These are phyloP conservation scores for Triticum monococcum DNA, from an alignment of 176 grass and related monocot species.

Conservation along the genomic window DNA sequence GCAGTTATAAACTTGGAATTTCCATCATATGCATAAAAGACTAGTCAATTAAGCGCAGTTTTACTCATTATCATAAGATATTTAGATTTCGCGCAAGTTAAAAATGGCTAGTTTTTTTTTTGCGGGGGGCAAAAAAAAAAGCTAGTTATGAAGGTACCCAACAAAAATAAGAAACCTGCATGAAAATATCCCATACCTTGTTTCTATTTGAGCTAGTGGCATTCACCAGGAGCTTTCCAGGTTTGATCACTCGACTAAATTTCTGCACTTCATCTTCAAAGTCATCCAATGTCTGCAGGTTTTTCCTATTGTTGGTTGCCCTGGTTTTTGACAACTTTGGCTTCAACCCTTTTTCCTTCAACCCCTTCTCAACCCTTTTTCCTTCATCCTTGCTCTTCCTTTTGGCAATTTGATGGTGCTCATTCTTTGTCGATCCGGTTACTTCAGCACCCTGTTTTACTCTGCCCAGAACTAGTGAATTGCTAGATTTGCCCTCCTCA, in stretches of 20 bases:
- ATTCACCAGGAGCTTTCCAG: conserved; percentile 40
- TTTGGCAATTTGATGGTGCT: conserved; percentile 32
- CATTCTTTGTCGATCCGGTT: conserved; percentile 23
- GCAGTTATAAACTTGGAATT: neutral
- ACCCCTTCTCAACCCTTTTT: conserved; percentile 60
- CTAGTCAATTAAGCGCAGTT: neutral
- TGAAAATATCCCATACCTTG: conserved; percentile 56
- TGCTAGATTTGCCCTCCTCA: neutral
- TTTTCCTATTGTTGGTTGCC: conserved; percentile 48
- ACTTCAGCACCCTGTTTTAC: conserved; percentile 41
- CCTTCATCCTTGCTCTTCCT: conserved; percentile 44
- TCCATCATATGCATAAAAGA: neutral
- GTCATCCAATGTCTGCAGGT: conserved; percentile 49
- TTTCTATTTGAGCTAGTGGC: conserved; percentile 54
- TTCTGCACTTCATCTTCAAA: conserved; percentile 85
- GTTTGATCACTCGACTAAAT: conserved; percentile 19
- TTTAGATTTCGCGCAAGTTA: neutral
- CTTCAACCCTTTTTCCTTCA: conserved; percentile 78
- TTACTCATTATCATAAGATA: neutral
- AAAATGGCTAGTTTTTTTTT: too few species aligned
- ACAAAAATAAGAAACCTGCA: conserved; percentile 6
- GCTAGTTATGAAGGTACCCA: neutral
- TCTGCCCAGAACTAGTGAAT: neutral
- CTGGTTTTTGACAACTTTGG: conserved; percentile 38
- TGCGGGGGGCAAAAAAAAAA: too few species aligned